These are phyloP conservation scores for Xylaria sp. DNA, from an alignment of 2,329 filamentous ascomycete genomes.

Conservation along the genomic window DNA sequence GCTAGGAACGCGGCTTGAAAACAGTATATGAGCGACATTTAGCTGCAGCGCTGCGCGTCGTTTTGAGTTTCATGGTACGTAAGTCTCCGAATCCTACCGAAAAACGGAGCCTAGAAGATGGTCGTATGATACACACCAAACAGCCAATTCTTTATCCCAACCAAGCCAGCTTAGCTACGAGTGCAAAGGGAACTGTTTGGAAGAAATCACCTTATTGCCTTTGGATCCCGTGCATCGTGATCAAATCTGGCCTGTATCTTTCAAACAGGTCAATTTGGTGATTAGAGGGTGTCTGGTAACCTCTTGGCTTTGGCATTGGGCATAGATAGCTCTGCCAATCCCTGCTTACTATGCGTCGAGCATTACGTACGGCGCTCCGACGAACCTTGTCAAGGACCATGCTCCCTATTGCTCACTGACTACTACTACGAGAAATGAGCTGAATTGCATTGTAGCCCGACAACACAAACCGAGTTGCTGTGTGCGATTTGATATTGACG, in stretches of 20 bases:
- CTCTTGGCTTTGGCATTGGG: background rate
- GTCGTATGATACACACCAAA: background rate
- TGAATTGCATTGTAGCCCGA: background rate
- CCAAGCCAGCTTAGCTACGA: background rate
- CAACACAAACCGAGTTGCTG: background rate
- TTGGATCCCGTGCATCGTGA: background rate
- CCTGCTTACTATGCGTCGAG: constrained; percentile 32
- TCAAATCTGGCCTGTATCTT: background rate
- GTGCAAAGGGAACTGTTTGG: constrained; percentile 5
- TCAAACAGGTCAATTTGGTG: background rate
- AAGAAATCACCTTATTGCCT: background rate
- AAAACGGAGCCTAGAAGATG: background rate
- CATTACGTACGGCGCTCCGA: background rate
- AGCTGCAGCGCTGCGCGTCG: background rate
- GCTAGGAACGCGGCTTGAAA: background rate
- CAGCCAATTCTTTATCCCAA: constrained; percentile 11
- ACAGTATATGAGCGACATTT: constrained; percentile 2
- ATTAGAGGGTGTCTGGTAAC: background rate
- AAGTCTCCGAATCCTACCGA: constrained; percentile 23
- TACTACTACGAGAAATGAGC: background rate
- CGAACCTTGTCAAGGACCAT: background rate
- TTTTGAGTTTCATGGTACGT: constrained; percentile 24
- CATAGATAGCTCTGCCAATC: constrained; percentile 8
- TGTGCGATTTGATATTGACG: background rate
- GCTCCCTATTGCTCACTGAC: too few relatives aligned